Percentiles rank a stretch among this genome's conserved stretches.
phyloP scores from a whole-genome alignment of 192 early-diverging fungal species.

The Entomortierella parvispora region DNA sequence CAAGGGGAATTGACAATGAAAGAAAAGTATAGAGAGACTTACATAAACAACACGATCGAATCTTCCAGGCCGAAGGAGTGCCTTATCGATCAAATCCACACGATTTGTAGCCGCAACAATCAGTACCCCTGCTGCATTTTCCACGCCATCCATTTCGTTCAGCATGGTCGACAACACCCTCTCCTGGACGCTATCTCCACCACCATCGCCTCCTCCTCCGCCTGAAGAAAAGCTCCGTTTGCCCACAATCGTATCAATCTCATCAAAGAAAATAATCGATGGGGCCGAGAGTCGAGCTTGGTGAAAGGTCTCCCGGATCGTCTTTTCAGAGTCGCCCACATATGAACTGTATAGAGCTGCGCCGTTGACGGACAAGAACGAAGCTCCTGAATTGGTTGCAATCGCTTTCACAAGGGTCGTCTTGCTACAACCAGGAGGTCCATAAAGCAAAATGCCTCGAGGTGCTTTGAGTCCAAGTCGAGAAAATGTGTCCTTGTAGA shows the following conservation, averaged over 20 bases:
- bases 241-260: constrained; percentile 96
- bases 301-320: constrained; percentile 81
- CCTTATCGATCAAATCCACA: constrained; percentile 88
- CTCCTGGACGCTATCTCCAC: constrained; percentile 82
- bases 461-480: constrained; percentile 85
- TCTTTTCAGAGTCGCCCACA: constrained; percentile 89
- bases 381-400: constrained; percentile 80
- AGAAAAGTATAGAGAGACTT: background rate
- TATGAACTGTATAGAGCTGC: constrained; percentile 81
- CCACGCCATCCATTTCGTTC: constrained; percentile 95
- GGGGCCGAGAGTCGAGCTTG: constrained; percentile 83
- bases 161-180: constrained; percentile 78
- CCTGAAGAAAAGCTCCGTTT: constrained; percentile 69
- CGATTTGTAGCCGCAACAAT: constrained; percentile 90
- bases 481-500: constrained; percentile 71
- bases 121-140: constrained; percentile 73
- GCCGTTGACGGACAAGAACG: constrained; percentile 83
- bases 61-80: constrained; percentile 83
- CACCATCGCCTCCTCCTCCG: constrained; percentile 59
- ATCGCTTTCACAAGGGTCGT: constrained; percentile 92
- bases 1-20: background rate
- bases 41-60: constrained; percentile 88
- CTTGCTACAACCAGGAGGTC: constrained; percentile 98
- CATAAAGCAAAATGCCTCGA: constrained; percentile 92
- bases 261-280: constrained; percentile 95